phyloP scores from a whole-genome alignment of 2,329 filamentous ascomycete genomes.

The Fusarium buxicola region DNA sequence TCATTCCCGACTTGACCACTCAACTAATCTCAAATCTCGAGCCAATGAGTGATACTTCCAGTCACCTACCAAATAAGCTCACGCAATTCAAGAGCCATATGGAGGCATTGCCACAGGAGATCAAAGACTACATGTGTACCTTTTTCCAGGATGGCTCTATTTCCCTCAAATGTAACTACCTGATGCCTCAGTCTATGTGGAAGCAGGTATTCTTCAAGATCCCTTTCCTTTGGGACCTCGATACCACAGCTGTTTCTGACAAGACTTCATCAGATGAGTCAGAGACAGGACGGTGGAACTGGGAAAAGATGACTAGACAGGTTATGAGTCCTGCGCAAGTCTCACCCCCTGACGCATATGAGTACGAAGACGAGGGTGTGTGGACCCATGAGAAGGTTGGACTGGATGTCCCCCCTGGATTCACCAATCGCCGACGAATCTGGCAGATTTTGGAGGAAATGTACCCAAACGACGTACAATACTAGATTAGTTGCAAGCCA shows the following conservation, averaged over 20 bases:
- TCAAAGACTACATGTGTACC: neutral
- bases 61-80: neutral
- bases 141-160: neutral
- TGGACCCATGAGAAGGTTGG: conserved; percentile 1
- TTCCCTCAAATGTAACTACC: neutral
- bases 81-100: neutral
- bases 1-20: neutral
- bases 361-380: neutral
- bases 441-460: conserved; percentile 29
- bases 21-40: neutral
- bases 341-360: neutral
- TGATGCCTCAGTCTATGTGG: conserved; percentile 8
- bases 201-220: conserved; percentile 9
- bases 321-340: neutral
- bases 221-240: conserved; percentile 19
- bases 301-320: conserved; percentile 17
- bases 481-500: neutral
- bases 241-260: neutral
- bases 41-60: fast-evolving
- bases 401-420: neutral
- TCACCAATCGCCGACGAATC: conserved; percentile 16
- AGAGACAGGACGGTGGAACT: conserved; percentile 1
- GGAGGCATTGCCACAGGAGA: neutral
- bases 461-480: neutral
- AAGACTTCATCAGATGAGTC: neutral